These are phyloP conservation scores for Sporothrix variecibatus DNA, from an alignment of 2,329 filamentous ascomycete species.

Conservation along the genomic window DNA sequence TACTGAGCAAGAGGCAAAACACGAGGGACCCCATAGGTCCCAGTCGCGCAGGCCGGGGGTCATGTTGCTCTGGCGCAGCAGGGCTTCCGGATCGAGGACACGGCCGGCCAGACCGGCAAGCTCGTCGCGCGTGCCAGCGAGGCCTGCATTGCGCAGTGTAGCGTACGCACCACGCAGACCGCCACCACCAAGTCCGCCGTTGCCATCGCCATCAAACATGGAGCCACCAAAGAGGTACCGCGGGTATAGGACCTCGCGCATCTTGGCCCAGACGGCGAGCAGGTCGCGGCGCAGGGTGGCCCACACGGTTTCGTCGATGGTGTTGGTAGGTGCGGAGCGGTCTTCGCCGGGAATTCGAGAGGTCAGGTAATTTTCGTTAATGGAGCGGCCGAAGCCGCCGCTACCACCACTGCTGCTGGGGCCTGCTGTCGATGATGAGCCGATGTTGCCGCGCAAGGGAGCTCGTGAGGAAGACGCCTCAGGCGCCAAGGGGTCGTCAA, in stretches of 20 bases:
- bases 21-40: slow-evolving; percentile 98
- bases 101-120: slow-evolving; percentile 61
- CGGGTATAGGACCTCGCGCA: slow-evolving; percentile 94
- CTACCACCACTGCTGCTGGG: slow-evolving; percentile 61
- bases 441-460: slow-evolving; percentile 82
- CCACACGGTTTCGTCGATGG: slow-evolving; percentile 97
- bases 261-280: slow-evolving; percentile 93
- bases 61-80: slow-evolving; percentile 69
- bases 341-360: slow-evolving; percentile 91
- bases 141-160: slow-evolving; percentile 59
- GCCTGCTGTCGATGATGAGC: slow-evolving; percentile 73
- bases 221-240: slow-evolving; percentile 81
- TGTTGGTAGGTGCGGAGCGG: slow-evolving; percentile 83
- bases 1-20: slow-evolving; percentile 80
- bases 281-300: slow-evolving; percentile 92
- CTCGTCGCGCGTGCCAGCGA: slow-evolving; percentile 63
- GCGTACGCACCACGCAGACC: slow-evolving; percentile 61
- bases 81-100: slow-evolving; percentile 63
- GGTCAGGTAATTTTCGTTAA: slow-evolving; percentile 81
- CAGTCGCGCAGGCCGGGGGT: slow-evolving; percentile 89
- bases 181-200: slow-evolving; percentile 31
- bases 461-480: slow-evolving; percentile 67
- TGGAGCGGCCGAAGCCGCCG: slow-evolving; percentile 50
- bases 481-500: slow-evolving; percentile 78
- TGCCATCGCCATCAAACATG: slow-evolving; percentile 59